These are phyloP conservation scores for Pneumocystis sp. DNA, from an alignment of 1,139 yeast species.

Conservation along the genomic window DNA sequence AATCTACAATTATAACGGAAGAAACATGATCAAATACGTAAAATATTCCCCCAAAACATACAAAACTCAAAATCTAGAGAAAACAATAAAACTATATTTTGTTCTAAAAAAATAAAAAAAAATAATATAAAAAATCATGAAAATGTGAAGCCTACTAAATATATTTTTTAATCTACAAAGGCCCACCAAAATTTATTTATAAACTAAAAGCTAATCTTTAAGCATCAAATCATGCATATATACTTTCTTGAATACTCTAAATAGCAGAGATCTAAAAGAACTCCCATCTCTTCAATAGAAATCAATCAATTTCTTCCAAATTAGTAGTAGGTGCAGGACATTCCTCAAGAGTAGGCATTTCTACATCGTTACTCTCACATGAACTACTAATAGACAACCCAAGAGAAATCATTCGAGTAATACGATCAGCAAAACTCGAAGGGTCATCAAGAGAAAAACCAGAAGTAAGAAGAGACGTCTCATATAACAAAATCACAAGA, in stretches of 20 bases:
- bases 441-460: conserved; percentile 99
- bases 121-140: too few species aligned
- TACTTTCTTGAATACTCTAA: neutral
- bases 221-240: neutral
- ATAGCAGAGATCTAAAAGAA: neutral
- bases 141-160: neutral
- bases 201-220: neutral
- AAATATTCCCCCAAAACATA: neutral
- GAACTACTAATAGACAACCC: conserved; percentile 79
- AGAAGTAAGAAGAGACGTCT: conserved; percentile 94
- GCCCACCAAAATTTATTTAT: neutral
- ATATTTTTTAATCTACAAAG: neutral
- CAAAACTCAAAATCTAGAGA: neutral
- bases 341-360: neutral
- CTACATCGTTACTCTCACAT: neutral
- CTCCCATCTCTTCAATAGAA: neutral
- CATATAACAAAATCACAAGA: conserved; percentile 87
- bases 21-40: neutral
- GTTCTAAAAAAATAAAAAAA: too few species aligned
- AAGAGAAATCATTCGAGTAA: conserved; percentile 92
- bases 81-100: too few species aligned
- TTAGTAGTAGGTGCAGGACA: neutral
- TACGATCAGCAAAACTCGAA: conserved; percentile 90
- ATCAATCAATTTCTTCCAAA: neutral
- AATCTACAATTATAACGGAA: neutral